Percentiles rank a stretch among this genome's conserved stretches.
Evolutionary conservation across 805 yeast species (phyloP).

Genomic region (Monosporozyma solicola): DNA sequence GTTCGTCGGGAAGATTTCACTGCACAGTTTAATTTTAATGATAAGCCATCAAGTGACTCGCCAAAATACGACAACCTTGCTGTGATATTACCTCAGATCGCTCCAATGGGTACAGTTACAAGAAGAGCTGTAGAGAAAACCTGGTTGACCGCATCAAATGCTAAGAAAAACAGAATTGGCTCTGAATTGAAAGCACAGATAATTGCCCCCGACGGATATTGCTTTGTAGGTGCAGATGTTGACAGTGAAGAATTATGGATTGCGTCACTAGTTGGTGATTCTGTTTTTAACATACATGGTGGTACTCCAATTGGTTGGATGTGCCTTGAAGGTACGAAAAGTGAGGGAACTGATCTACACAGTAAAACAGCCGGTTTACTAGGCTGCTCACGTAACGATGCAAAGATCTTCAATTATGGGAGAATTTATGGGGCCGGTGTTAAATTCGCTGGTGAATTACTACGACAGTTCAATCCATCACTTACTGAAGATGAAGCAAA

Average conservation of each 20-base stretch:
- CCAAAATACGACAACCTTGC: constrained; percentile 36
- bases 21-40: constrained; percentile 14
- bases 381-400: constrained; percentile 85
- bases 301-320: constrained; percentile 98
- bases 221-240: constrained; percentile 96
- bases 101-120: constrained; percentile 95
- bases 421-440: constrained; percentile 97
- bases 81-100: constrained; percentile 71
- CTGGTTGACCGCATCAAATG: constrained; percentile 96
- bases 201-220: constrained; percentile 80
- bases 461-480: constrained; percentile 73
- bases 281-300: constrained; percentile 82
- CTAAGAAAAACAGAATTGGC: constrained; percentile 76
- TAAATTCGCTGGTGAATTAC: constrained; percentile 74
- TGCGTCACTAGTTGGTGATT: constrained; percentile 90
- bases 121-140: constrained; percentile 94
- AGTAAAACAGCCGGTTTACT: constrained; percentile 86
- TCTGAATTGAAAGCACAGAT: constrained; percentile 87
- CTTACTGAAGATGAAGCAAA: constrained; percentile 60
- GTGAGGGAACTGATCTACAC: constrained; percentile 87
- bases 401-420: constrained; percentile 93
- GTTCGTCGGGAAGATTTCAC: constrained; percentile 41
- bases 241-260: constrained; percentile 98
- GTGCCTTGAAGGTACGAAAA: constrained; percentile 94
- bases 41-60: not conserved